Conservation (phyloP, 2,329 filamentous ascomycete genomes). For the Xylariales sp. region DNA sequence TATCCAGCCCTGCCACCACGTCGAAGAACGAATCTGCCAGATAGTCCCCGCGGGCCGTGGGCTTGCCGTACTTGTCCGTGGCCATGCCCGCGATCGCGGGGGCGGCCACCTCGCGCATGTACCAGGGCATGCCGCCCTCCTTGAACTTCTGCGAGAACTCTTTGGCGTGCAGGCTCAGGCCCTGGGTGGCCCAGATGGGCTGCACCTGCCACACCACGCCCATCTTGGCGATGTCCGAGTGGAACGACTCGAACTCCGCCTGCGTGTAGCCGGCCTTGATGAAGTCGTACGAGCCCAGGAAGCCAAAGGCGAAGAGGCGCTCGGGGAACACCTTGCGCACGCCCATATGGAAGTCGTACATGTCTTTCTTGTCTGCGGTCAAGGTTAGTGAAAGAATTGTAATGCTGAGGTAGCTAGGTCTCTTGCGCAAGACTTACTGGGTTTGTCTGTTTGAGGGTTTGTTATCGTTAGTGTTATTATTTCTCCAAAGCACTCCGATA, state of each 20-base stretch:
- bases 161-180: constrained; percentile 28
- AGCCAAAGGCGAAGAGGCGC: constrained; percentile 33
- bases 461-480: constrained; percentile 1
- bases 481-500: constrained; percentile 12
- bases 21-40: constrained; percentile 32
- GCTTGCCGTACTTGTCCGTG: constrained; percentile 31
- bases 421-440: background rate
- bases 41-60: constrained; percentile 28
- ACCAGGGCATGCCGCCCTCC: constrained; percentile 30
- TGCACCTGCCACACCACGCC: constrained; percentile 36
- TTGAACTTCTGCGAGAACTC: constrained; percentile 28
- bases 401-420: background rate
- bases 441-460: constrained; percentile 1
- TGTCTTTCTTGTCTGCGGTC: constrained; percentile 19
- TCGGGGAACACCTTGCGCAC: constrained; percentile 29
- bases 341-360: constrained; percentile 29
- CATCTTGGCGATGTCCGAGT: constrained; percentile 28
- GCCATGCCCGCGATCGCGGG: constrained; percentile 17
- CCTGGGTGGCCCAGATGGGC: constrained; percentile 32
- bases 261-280: constrained; percentile 27
- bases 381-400: background rate
- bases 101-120: constrained; percentile 20
- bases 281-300: constrained; percentile 31
- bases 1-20: constrained; percentile 23
- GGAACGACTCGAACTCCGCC: constrained; percentile 25